A percentile compares a stretch with the other conserved stretches of the same genome.
phyloP scores from a whole-genome alignment of 306 rosid genomes.

The Castanospermum australe region DNA sequence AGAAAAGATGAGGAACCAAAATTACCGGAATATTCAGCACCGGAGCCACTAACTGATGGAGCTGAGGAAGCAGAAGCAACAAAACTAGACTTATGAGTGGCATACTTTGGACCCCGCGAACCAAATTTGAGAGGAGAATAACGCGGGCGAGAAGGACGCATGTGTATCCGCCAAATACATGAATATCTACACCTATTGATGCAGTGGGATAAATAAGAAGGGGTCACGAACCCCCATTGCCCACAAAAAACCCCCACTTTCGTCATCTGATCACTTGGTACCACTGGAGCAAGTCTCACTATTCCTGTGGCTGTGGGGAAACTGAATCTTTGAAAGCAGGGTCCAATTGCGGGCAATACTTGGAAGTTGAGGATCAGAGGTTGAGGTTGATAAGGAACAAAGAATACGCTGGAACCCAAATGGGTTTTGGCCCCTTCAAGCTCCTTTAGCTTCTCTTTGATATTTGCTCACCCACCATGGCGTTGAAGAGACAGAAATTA shows the following conservation, averaged over 20 bases:
- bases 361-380: neutral
- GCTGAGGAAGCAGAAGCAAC: conserved; percentile 55
- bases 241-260: conserved; percentile 21
- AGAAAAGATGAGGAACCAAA: neutral
- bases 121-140: neutral
- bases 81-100: conserved; percentile 17
- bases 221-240: conserved; percentile 22
- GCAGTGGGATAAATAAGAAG: conserved; percentile 17
- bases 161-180: conserved; percentile 4
- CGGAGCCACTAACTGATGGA: conserved; percentile 58
- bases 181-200: conserved; percentile 10
- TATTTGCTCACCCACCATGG: neutral
- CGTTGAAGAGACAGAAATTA: neutral
- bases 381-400: neutral
- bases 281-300: neutral
- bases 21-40: conserved; percentile 63
- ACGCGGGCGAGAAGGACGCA: conserved; percentile 12
- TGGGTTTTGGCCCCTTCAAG: neutral
- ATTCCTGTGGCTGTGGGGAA: neutral
- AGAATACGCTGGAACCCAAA: neutral
- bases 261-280: conserved; percentile 6
- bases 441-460: too few relatives aligned
- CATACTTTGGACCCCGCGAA: neutral
- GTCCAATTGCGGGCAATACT: neutral
- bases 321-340: neutral